These are phyloP conservation scores for Fraxinus angustifolia DNA, from an alignment of 305 asterid species.

Conservation along the genomic window DNA sequence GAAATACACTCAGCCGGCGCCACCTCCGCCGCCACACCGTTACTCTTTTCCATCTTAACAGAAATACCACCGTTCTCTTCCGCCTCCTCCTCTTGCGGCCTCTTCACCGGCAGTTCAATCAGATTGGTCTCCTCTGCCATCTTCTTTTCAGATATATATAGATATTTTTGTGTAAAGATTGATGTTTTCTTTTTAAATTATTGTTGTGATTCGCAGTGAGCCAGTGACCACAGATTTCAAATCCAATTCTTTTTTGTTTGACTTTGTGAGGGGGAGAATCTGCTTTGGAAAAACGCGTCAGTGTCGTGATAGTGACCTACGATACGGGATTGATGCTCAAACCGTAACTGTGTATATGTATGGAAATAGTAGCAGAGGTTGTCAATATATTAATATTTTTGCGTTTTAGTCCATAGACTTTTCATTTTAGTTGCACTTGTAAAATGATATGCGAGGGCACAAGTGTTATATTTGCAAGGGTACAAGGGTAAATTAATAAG, in stretches of 20 bases:
- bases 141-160: background rate
- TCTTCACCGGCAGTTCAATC: conserved; percentile 47
- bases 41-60: conserved; percentile 41
- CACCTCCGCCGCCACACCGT: conserved; percentile 24
- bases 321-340: background rate
- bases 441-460: background rate
- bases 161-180: background rate
- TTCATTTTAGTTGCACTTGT: background rate
- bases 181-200: background rate
- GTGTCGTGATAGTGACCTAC: background rate
- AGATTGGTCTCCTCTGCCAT: conserved; percentile 34
- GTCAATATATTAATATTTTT: background rate
- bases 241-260: background rate
- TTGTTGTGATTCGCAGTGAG: background rate
- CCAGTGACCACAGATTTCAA: background rate
- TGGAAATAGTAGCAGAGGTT: background rate
- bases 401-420: background rate
- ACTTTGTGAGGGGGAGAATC: background rate
- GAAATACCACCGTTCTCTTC: conserved; percentile 28
- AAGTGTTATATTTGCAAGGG: too few relatives aligned
- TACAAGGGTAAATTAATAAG: too few relatives aligned
- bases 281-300: background rate
- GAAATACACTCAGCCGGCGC: conserved; percentile 43
- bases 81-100: conserved; percentile 38
- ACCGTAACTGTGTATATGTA: background rate